Evolutionary conservation across 306 rosid species (phyloP).

Genomic region (Benincasa hispida): DNA sequence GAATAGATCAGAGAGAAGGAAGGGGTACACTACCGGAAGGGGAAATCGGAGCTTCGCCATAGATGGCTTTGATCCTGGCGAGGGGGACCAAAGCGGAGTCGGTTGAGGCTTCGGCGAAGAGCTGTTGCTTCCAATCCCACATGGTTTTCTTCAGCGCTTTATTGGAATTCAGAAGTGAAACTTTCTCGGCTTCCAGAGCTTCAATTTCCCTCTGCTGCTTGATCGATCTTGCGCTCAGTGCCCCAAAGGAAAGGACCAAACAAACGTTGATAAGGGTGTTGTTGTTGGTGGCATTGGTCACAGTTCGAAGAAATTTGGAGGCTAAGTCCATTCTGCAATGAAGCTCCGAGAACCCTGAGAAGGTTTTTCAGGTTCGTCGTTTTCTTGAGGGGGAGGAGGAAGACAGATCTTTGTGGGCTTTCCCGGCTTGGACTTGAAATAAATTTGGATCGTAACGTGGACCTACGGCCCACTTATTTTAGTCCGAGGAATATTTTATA

Average conservation of each 20-base stretch:
- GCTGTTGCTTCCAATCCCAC: conserved; percentile 85
- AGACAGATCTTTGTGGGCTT: background rate
- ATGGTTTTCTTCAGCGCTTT: conserved; percentile 49
- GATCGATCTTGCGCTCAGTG: conserved; percentile 34
- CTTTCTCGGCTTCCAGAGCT: conserved; percentile 62
- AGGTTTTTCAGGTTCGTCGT: background rate
- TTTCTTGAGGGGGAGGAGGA: background rate
- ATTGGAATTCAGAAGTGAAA: conserved; percentile 42
- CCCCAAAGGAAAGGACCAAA: conserved; percentile 36
- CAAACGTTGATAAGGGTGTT: conserved; percentile 40
- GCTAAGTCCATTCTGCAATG: conserved; percentile 37
- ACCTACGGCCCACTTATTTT: background rate
- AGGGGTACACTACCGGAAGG: conserved; percentile 30
- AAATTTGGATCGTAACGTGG: background rate
- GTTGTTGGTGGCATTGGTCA: conserved; percentile 36
- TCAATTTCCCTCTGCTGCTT: conserved; percentile 50
- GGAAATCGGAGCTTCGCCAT: conserved; percentile 45
- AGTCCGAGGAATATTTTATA: too few species aligned
- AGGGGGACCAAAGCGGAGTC: conserved; percentile 46
- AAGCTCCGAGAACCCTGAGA: background rate
- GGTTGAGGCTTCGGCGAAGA: conserved; percentile 42
- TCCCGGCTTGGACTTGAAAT: background rate
- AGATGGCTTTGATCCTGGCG: conserved; percentile 47
- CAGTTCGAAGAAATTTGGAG: conserved; percentile 26
- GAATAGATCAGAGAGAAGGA: background rate